Base-by-base conservation (phyloP, 1,284 basidiomycete genomes). In the Cryptococcus maquisensis region DNA sequence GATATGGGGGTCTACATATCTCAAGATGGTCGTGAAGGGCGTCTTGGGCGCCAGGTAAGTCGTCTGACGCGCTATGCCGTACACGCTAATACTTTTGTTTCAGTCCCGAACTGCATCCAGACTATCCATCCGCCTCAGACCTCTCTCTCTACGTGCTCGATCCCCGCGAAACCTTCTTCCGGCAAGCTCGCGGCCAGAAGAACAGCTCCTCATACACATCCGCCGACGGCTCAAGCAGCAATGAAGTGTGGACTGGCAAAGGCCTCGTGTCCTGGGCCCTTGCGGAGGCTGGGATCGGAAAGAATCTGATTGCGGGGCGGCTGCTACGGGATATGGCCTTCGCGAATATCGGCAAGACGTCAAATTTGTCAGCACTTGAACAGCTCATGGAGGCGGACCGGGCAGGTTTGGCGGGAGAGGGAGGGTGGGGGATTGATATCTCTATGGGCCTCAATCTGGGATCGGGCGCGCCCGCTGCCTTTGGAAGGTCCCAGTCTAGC, bases 231-330 rank as follows among this genome's bases (percentile, higher is more conserved):
- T 20, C 40, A 37, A 10, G 42, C 24, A 20, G 21, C 18, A 24
- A 50, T 8, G 69, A 72, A 44, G 71, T 74, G 44, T 74, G 73
- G 73, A 69, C 70, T 10, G 73, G 73, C 20, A 73, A 72, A 47
- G 73, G 73, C 0, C 56, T 73, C 2, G 55, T 74, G 26, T 65
- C 61, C 35, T 71, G 71, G 70, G 70, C 71, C 26, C 55, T 73
- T 3, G 60, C 62, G 2, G 73, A 74, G 49, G 64, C 66, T 4
- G 68, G 68, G 21, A 57, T 60, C 28, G 71, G 71, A 8, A 74
- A 73, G 57, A 71, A 65, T 43, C 62, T 74, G 45, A 72, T 74
- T 47, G 73, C 71, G 2, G 73, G 73, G 16, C 56, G 73, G 36
- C 54, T 74, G 12, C 54, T 67, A 12, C 51, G 57, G 24, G 51